These are phyloP conservation scores for Prunus persica DNA, from an alignment of 306 rosid species.

Conservation along the genomic window Prunus_persica_NCBIv2 NC_034012.1:4189501-4190000, in stretches of 20 bases:
- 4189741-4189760: conserved; percentile 43
- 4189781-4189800: conserved; percentile 57
- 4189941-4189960: neutral
- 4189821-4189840: neutral
- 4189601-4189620: conserved; percentile 54
- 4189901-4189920: neutral
- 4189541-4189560: conserved; percentile 48
- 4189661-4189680: conserved; percentile 35
- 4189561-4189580: conserved; percentile 55
- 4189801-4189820: neutral
- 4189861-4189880: neutral
- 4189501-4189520: conserved; percentile 63
- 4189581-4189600: conserved; percentile 70
- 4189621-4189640: conserved; percentile 44
- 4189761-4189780: conserved; percentile 65
- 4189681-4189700: conserved; percentile 31
- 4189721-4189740: conserved; percentile 37
- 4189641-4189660: conserved; percentile 44
- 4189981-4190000: too few species aligned
- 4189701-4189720: conserved; percentile 41
- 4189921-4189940: neutral
- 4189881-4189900: neutral
- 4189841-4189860: neutral
- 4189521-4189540: conserved; percentile 67
- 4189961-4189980: too few species aligned